Evolutionary conservation across 2,329 filamentous ascomycete genomes (phyloP), one percentile per base, ranked within the genome.

Genomic region (Colletotrichum sp.): DNA sequence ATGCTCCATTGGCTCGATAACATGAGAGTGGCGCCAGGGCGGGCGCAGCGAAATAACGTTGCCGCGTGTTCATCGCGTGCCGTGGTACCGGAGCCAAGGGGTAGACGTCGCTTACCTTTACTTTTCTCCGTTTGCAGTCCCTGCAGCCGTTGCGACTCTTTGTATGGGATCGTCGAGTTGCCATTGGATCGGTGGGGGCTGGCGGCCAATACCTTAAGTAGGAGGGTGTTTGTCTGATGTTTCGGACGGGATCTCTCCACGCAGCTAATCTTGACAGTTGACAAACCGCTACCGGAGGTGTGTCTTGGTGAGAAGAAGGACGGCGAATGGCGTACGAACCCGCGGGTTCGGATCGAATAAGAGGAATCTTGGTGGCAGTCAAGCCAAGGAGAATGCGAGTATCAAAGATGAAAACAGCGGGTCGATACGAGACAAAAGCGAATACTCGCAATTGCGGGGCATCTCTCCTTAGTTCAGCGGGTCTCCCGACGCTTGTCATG

Each of bases 61-160:
- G 8, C 64, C 70, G 74, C 74, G 70, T 62, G 24, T 70, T 59
- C 49, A 30, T 66, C 16, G 16, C 67, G 39, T 62, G 62, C 13
- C 12, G 26, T 39, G 60, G 62, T 39, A 4, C 26, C 8, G 30
- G 28, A 30, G 9, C 3, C 28, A 21, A 24, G 9, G 28, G 36
- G 18, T 44, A 15, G 52, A 16, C 44, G n/a, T 32, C 32, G 72
- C 81, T 55, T 77, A 83, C 82, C 78, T 83, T 83, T 30, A 83
- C 82, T 71, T 83, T 83, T 44, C 82, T 81, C 9, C 80, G 78
- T 77, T 83, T 83, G 76, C 82, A 83, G 75, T 82, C 81, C 55
- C 70, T 71, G 73, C 82, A 83, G 57, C 82, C 82, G 15, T 78
- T 83, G 13, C 82, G 80, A 71, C 82, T 83, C 75, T 83, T 83